Evolutionary conservation across 1,139 yeast genomes (phyloP).

Genomic region (Casaregolazyma suthepensis): DNA sequence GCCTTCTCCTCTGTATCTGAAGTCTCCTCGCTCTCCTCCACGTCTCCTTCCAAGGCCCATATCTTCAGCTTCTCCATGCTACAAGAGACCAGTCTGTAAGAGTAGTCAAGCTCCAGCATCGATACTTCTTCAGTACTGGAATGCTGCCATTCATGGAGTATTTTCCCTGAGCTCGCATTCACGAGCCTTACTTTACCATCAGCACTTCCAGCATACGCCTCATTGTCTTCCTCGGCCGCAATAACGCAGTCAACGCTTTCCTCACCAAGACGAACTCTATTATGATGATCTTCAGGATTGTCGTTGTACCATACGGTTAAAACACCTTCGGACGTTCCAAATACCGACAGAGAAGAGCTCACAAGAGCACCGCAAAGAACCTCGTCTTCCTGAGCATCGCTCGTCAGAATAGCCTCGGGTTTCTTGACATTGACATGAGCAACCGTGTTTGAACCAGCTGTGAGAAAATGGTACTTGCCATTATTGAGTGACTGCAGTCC

Average conservation of each 20-base stretch:
- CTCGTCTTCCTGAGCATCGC: slow-evolving; percentile 94
- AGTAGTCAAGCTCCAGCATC: slow-evolving; percentile 68
- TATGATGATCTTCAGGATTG: slow-evolving; percentile 63
- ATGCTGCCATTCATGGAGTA: slow-evolving; percentile 47
- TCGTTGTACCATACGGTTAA: slow-evolving; percentile 78
- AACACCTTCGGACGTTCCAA: slow-evolving; percentile 91
- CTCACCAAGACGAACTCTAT: slow-evolving; percentile 65
- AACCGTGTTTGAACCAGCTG: slow-evolving; percentile 78
- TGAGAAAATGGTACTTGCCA: slow-evolving; percentile 76
- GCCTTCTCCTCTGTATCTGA: slow-evolving; percentile 9
- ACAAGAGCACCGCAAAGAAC: slow-evolving; percentile 59
- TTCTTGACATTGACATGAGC: slow-evolving; percentile 76
- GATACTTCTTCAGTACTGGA: slow-evolving; percentile 58
- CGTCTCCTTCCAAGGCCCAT: slow-evolving; percentile 45
- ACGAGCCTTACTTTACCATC: slow-evolving; percentile 73
- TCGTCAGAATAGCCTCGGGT: slow-evolving; percentile 44
- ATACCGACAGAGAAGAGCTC: slow-evolving; percentile 59
- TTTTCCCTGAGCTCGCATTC: slow-evolving; percentile 56
- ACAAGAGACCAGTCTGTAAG: slow-evolving; percentile 71
- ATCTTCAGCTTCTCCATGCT: slow-evolving; percentile 77
- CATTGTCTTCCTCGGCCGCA: slow-evolving; percentile 68
- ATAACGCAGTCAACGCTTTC: slow-evolving; percentile 76
- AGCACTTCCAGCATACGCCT: slow-evolving; percentile 78
- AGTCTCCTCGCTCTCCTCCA: slow-evolving; percentile 20
- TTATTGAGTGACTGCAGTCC: slow-evolving; percentile 36